Percentiles rank a stretch among this genome's conserved stretches.
These are phyloP conservation scores for Leccinum truebloodii DNA, from an alignment of 768 basidiomycete species.

Conservation along the genomic window DNA sequence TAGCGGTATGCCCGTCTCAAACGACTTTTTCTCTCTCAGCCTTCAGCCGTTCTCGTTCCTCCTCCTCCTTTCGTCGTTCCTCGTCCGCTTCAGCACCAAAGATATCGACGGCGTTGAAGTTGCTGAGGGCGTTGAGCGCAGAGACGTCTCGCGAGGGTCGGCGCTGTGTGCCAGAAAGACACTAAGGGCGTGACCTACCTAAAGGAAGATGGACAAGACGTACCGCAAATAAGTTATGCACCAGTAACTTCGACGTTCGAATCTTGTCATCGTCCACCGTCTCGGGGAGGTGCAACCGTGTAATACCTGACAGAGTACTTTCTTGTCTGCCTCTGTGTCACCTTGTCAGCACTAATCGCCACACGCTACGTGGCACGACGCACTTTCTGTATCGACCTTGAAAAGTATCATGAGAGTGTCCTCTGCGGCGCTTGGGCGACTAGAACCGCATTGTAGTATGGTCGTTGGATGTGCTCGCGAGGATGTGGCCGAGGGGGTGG, in stretches of 20 bases:
- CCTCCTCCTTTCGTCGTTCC: too few relatives aligned
- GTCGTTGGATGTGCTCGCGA: too few relatives aligned
- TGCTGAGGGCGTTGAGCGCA: slow-evolving; percentile 67
- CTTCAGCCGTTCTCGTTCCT: too few relatives aligned
- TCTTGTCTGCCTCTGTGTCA: slow-evolving; percentile 56
- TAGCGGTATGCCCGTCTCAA: too few relatives aligned
- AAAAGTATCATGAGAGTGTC: slow-evolving; percentile 52
- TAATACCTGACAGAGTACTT: slow-evolving; percentile 64
- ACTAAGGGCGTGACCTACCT: background rate
- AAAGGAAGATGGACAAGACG: background rate
- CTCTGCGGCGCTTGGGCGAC: slow-evolving; percentile 30
- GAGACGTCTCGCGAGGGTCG: slow-evolving; percentile 60
- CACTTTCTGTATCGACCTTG: slow-evolving; percentile 53
- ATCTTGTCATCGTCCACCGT: slow-evolving; percentile 69
- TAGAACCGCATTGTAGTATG: too few relatives aligned
- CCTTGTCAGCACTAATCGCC: background rate
- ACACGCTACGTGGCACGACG: slow-evolving; percentile 26
- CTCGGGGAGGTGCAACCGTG: slow-evolving; percentile 67
- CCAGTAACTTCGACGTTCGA: slow-evolving; percentile 57
- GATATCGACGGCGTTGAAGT: slow-evolving; percentile 52
- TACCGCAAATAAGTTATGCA: slow-evolving; percentile 41
- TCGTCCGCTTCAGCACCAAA: too few relatives aligned
- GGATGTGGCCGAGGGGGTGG: too few relatives aligned
- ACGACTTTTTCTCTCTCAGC: too few relatives aligned
- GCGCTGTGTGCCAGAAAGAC: slow-evolving; percentile 38